Conservation (phyloP, 1,139 yeast genomes). For the Arxiozyma slooffiae region DNA sequence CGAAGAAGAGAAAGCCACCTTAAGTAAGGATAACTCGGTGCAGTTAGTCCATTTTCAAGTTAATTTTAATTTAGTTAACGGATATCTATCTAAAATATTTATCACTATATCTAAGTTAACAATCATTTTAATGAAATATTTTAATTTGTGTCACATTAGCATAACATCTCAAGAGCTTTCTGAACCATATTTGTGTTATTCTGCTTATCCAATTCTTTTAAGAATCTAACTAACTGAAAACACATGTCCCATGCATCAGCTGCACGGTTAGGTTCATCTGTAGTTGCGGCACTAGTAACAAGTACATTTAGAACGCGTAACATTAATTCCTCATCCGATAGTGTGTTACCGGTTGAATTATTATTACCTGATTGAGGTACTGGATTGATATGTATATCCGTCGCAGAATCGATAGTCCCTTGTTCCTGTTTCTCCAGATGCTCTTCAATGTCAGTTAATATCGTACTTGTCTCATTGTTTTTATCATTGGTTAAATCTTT, state of each 20-base stretch:
- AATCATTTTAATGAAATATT: not conserved
- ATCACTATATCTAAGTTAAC: not conserved
- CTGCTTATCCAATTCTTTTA: constrained; percentile 36
- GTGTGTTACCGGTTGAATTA: constrained; percentile 11
- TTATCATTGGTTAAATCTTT: constrained; percentile 12
- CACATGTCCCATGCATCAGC: constrained; percentile 41
- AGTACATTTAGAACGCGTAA: constrained; percentile 35
- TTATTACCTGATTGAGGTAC: constrained; percentile 4
- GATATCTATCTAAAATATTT: no score
- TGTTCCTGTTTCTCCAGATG: not conserved
- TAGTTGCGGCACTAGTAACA: constrained; percentile 28
- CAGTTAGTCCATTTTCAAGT: not conserved
- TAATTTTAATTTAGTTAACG: no score
- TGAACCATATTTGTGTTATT: constrained; percentile 21
- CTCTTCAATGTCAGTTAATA: constrained; percentile 18
- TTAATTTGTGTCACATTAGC: not conserved
- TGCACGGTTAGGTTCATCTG: constrained; percentile 29
- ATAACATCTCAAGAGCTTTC: constrained; percentile 19
- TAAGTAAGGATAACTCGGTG: not conserved
- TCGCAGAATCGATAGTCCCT: constrained; percentile 12
- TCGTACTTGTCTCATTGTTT: not conserved
- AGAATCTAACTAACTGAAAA: constrained; percentile 39
- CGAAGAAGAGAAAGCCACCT: not conserved
- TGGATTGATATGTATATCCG: constrained; percentile 7
- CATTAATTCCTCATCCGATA: constrained; percentile 34